A percentile compares a stretch with the other conserved stretches of the same genome.
Evolutionary conservation across 768 basidiomycete genomes (phyloP).

Genomic region (Mycena belliarum): DNA sequence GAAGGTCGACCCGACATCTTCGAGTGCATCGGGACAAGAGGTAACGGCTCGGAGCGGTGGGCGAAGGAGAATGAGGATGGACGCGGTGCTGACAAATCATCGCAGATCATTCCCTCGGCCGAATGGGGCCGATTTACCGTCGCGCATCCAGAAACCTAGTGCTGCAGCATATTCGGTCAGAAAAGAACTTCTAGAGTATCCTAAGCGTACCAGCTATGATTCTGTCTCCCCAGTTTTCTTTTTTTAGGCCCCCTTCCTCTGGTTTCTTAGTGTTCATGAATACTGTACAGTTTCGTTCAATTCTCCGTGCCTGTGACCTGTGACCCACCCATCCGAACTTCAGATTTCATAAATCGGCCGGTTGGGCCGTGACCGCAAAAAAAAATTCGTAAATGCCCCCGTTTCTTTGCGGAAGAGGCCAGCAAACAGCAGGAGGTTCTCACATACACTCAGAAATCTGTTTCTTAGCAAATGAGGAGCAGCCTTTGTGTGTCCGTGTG

Average conservation of each 20-base stretch:
- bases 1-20: neutral
- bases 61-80: neutral
- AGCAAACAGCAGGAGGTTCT: too few species aligned
- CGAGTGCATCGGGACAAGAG: neutral
- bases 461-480: too few species aligned
- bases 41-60: neutral
- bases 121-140: neutral
- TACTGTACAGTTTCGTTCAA: too few species aligned
- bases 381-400: too few species aligned
- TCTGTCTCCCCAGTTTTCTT: neutral
- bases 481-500: too few species aligned
- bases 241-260: neutral
- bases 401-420: too few species aligned
- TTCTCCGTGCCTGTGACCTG: too few species aligned
- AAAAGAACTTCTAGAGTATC: neutral
- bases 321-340: too few species aligned
- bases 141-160: neutral
- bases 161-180: neutral
- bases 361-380: too few species aligned
- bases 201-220: neutral
- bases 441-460: too few species aligned
- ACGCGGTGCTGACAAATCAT: constrained; percentile 1
- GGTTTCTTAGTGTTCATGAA: neutral
- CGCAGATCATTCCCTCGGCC: too few species aligned
- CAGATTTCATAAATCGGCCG: too few species aligned